A percentile compares a stretch with the other conserved stretches of the same genome.
phyloP scores from a whole-genome alignment of 2,329 filamentous ascomycete genomes.

The Aspergillus sp. region DNA sequence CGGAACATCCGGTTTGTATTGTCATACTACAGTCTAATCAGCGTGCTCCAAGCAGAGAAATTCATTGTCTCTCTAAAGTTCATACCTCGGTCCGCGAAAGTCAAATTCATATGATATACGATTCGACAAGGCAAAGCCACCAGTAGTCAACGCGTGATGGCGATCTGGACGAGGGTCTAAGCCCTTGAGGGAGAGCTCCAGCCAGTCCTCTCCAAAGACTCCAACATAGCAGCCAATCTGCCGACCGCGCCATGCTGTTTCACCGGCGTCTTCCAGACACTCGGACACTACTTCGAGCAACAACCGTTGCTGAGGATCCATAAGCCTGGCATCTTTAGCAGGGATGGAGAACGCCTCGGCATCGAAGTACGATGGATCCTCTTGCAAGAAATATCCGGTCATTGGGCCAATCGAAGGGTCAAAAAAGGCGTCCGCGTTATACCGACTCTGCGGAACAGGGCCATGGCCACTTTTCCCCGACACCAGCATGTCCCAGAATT shows the following conservation, averaged over 20 bases:
- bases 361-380: conserved; percentile 30
- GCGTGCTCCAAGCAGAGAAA: too few species aligned
- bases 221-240: conserved; percentile 33
- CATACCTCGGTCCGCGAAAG: conserved; percentile 12
- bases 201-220: conserved; percentile 29
- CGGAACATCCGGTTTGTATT: too few species aligned
- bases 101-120: conserved; percentile 14
- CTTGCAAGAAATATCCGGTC: conserved; percentile 31
- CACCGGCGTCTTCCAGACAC: conserved; percentile 33
- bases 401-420: conserved; percentile 4
- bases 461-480: not conserved
- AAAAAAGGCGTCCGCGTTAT: conserved; percentile 27
- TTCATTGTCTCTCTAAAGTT: too few species aligned
- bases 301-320: conserved; percentile 38
- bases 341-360: conserved; percentile 22
- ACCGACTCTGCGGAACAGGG: conserved; percentile 21
- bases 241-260: conserved; percentile 30
- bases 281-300: conserved; percentile 36
- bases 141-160: conserved; percentile 10
- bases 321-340: conserved; percentile 14
- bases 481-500: not conserved
- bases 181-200: conserved; percentile 19
- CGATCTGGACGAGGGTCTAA: not conserved
- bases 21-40: too few species aligned
- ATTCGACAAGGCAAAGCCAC: conserved; percentile 12